These are phyloP conservation scores for Vicia sativa DNA, from an alignment of 306 rosid species.

Conservation along the genomic window DNA sequence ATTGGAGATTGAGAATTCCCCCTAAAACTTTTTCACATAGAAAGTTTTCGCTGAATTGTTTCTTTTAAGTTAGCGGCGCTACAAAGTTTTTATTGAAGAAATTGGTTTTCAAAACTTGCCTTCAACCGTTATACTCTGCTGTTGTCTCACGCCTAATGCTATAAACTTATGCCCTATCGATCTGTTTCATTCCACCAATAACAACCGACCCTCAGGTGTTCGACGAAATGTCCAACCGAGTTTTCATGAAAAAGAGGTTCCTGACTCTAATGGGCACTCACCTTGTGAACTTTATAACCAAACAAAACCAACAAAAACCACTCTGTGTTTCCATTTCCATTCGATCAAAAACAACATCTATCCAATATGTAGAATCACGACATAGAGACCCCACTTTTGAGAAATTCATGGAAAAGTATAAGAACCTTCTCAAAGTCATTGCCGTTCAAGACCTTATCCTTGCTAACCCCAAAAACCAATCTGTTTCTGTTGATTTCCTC, in stretches of 20 bases:
- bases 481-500: conserved; percentile 77
- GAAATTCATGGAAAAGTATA: conserved; percentile 87
- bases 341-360: conserved; percentile 69
- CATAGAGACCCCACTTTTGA: conserved; percentile 90
- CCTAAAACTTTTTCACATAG: no score
- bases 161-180: not conserved
- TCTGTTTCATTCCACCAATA: not conserved
- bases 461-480: conserved; percentile 63
- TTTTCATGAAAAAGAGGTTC: conserved; percentile 10
- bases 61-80: not conserved
- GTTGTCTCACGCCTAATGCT: not conserved
- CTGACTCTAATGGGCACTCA: conserved; percentile 37
- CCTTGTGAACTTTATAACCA: conserved; percentile 43
- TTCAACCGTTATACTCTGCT: no score
- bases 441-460: conserved; percentile 86
- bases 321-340: conserved; percentile 30
- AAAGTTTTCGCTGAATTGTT: not conserved
- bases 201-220: conserved; percentile 35
- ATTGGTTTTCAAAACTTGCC: not conserved
- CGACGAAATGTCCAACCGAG: conserved; percentile 47
- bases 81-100: not conserved
- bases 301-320: conserved; percentile 36
- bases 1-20: no score
- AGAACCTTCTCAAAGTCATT: conserved; percentile 73
- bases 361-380: conserved; percentile 73